These are phyloP conservation scores for Microbotryomycetes sp. DNA, from an alignment of 1,284 basidiomycete genomes.

Conservation along the genomic window DNA sequence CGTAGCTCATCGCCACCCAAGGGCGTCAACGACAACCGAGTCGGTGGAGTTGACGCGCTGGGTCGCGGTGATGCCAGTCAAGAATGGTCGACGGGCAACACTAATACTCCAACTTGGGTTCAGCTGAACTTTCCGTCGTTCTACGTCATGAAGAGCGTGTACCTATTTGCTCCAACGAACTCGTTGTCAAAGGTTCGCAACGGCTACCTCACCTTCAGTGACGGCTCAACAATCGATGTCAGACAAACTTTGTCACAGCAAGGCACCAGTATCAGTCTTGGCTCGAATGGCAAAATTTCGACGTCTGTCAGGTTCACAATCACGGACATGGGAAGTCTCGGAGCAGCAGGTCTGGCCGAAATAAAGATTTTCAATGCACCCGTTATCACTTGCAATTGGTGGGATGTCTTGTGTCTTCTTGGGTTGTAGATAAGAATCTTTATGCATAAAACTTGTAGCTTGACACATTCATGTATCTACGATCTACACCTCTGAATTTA, in stretches of 20 bases:
- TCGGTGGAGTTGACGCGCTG: constrained; percentile 12
- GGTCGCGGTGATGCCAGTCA: constrained; percentile 12
- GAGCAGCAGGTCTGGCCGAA: constrained; percentile 20
- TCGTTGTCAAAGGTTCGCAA: background rate
- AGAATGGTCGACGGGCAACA: constrained; percentile 14
- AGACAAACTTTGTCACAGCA: background rate
- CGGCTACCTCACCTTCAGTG: constrained; percentile 20
- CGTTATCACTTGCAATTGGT: background rate
- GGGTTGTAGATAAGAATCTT: background rate
- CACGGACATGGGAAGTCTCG: background rate
- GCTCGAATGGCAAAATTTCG: constrained; percentile 7
- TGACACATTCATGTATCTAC: no score
- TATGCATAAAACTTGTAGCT: no score
- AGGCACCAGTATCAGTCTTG: constrained; percentile 21
- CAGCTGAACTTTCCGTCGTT: constrained; percentile 10
- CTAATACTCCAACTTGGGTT: constrained; percentile 10
- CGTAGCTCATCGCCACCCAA: constrained; percentile 10
- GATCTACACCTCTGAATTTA: no score
- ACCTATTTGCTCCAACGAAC: constrained; percentile 12
- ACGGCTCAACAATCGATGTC: constrained; percentile 15
- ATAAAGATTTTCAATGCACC: constrained; percentile 12
- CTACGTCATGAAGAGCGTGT: constrained; percentile 22
- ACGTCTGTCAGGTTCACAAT: constrained; percentile 28
- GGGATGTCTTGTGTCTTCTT: background rate
- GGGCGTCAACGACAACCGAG: constrained; percentile 23